Conservation (phyloP, 768 basidiomycete genomes). For the Suillus variegatus region DNA sequence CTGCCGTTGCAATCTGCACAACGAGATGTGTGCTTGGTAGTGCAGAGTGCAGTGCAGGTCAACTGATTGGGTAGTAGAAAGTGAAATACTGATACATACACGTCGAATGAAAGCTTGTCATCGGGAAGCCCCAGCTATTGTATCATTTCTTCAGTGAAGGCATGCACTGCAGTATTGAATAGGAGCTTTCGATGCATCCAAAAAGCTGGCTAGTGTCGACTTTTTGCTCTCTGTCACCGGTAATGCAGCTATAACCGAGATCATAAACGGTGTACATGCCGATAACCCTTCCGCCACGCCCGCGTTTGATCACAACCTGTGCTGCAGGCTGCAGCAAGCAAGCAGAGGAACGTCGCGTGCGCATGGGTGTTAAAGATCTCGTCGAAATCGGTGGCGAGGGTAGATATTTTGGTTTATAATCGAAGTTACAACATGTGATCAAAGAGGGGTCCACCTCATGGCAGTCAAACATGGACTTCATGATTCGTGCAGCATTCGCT, state of each 20-base stretch:
- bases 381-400: too few relatives aligned
- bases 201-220: slow-evolving; percentile 10
- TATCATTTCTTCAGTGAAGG: background rate
- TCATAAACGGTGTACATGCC: background rate
- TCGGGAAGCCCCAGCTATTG: background rate
- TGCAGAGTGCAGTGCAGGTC: background rate
- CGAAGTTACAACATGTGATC: too few relatives aligned
- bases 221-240: slow-evolving; percentile 14
- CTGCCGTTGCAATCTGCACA: background rate
- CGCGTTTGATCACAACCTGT: too few relatives aligned
- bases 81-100: background rate
- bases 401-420: too few relatives aligned
- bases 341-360: too few relatives aligned
- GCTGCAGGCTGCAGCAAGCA: too few relatives aligned
- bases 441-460: too few relatives aligned
- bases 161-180: slow-evolving; percentile 18
- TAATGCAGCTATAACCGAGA: slow-evolving; percentile 29
- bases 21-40: background rate
- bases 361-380: too few relatives aligned
- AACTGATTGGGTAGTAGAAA: background rate
- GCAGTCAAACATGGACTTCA: too few relatives aligned
- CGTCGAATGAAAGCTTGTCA: background rate
- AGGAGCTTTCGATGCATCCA: slow-evolving; percentile 35
- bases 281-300: too few relatives aligned
- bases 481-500: too few relatives aligned